These are phyloP conservation scores for Podila clonocystis DNA, from an alignment of 192 early-diverging fungal genomes.

Conservation along the genomic window DNA sequence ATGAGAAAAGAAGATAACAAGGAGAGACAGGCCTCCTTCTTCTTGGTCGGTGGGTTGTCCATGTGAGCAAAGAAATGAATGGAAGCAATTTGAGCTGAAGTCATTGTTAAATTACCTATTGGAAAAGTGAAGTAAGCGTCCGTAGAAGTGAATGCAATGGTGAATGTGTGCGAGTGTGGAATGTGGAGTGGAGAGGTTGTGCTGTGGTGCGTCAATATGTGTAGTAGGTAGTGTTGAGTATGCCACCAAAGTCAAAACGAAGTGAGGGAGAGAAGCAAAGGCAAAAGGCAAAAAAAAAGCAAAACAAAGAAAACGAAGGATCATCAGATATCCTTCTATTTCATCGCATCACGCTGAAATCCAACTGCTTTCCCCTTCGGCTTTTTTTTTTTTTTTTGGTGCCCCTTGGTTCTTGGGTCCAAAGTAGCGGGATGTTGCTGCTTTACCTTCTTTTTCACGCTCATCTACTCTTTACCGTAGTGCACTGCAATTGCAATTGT, in stretches of 20 bases:
- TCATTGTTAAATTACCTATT: no score
- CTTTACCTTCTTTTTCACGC: no score
- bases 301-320: neutral
- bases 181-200: neutral
- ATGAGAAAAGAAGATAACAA: neutral
- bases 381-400: neutral
- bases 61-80: no score
- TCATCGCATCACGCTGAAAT: neutral
- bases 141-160: neutral
- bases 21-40: no score
- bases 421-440: no score
- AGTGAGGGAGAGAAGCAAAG: neutral
- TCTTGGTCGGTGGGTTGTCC: no score
- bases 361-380: neutral
- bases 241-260: neutral
- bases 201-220: neutral
- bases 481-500: no score
- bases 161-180: neutral
- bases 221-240: no score
- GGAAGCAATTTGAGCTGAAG: no score
- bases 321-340: neutral
- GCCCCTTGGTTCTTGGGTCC: no score
- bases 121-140: no score
- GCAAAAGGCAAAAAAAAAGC: neutral
- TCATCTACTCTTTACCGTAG: no score